These are phyloP conservation scores for Trapa incisa DNA, from an alignment of 345 rosid species.

Conservation along the genomic window DNA sequence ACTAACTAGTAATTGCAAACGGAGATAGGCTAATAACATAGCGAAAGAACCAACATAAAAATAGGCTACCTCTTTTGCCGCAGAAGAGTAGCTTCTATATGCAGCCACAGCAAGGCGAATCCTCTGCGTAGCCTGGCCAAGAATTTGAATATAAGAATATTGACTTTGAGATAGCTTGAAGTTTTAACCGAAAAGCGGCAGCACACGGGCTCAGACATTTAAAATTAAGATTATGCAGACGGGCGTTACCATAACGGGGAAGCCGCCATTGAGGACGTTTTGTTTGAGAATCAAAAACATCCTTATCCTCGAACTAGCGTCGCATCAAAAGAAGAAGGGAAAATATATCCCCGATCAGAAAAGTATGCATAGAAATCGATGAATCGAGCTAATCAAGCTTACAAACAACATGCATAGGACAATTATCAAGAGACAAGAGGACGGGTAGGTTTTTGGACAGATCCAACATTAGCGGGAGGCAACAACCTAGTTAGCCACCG, in stretches of 20 bases:
- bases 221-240: not conserved
- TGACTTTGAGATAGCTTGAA: not conserved
- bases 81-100: constrained; percentile 52
- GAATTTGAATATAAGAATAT: constrained; percentile 15
- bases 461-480: too few species aligned
- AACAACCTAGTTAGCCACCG: too few species aligned
- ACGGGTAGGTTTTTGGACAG: too few species aligned
- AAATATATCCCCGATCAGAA: too few species aligned
- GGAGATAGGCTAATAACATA: not conserved
- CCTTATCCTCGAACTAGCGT: not conserved
- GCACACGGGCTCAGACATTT: too few species aligned
- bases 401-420: too few species aligned
- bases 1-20: too few species aligned
- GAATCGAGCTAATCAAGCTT: too few species aligned
- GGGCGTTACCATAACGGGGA: constrained; percentile 14
- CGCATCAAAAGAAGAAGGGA: too few species aligned
- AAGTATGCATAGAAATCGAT: too few species aligned
- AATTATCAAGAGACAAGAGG: too few species aligned
- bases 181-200: not conserved
- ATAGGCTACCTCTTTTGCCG: constrained; percentile 42
- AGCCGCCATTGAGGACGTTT: constrained; percentile 30
- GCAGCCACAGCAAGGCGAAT: constrained; percentile 40
- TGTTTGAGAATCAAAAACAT: constrained; percentile 58
- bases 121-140: constrained; percentile 25
- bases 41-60: not conserved